Percentiles rank a stretch among this genome's conserved stretches.
These are phyloP conservation scores for Aspergillus transmontanensis DNA, from an alignment of 2,329 filamentous ascomycete genomes.

Conservation along the genomic window DNA sequence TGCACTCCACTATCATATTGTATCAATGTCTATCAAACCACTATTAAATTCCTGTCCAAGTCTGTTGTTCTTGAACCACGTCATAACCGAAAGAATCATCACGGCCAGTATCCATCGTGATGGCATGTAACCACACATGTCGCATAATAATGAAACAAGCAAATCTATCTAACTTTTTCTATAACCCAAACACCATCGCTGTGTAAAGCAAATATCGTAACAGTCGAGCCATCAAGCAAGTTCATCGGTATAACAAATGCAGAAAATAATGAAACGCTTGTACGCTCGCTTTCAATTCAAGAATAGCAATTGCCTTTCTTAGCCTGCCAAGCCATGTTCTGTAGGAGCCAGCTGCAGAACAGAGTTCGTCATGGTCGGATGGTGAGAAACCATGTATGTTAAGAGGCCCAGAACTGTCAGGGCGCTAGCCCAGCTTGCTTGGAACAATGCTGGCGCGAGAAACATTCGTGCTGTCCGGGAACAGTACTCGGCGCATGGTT, in stretches of 20 bases:
- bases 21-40: background rate
- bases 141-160: background rate
- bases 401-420: background rate
- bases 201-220: background rate
- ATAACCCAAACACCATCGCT: slow-evolving; percentile 1
- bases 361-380: slow-evolving; percentile 7
- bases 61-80: slow-evolving; percentile 2
- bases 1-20: background rate
- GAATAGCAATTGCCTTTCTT: background rate
- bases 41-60: slow-evolving; percentile 3
- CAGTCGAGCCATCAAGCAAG: background rate
- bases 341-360: slow-evolving; percentile 16
- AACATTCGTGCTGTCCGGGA: slow-evolving; percentile 38
- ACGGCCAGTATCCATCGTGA: background rate
- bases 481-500: slow-evolving; percentile 37
- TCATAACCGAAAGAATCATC: background rate
- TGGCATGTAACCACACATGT: background rate
- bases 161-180: background rate
- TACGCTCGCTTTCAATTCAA: slow-evolving; percentile 4
- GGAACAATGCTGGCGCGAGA: slow-evolving; percentile 39
- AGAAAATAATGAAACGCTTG: slow-evolving; percentile 1
- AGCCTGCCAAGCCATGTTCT: slow-evolving; percentile 1
- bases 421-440: slow-evolving; percentile 23
- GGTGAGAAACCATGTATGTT: background rate
- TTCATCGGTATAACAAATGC: background rate